Evolutionary conservation across 352 stramenopile species (phyloP), one percentile per base, ranked within the genome.

Genomic region (Elongisporangium prolatum): DNA sequence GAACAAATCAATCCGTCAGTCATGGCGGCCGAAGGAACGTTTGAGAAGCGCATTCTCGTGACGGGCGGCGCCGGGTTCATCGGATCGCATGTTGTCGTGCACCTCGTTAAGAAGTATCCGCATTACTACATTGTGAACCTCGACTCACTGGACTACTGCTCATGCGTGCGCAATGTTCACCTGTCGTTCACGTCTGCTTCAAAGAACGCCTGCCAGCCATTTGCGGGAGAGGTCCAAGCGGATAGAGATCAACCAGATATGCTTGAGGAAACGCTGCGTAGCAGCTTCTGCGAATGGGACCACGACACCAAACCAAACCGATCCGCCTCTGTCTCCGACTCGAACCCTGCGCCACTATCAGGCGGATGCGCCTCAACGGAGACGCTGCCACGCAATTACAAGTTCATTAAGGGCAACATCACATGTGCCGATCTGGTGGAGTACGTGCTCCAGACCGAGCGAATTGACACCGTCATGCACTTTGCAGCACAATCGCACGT

Each of bases 341-440:
- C 11, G 34, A 17, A 16, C 10, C n/a, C 38, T 50, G 22, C 17
- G 0, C 24, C 28, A 20, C 20, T 14, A 16, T 40, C n/a, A 7
- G 51, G 48, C 13, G 25, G 44, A 44, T 18, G 22, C 37, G 18
- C n/a, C 20, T 22, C 24, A 37, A 74, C 48, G 57, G 63, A 65
- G 7, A 67, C 56, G 8, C 60, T 89, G 24, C 79, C 79, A 0
- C 59, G 21, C 48, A 89, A 89, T 61, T 89, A 98, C 80, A 98
- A 98, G 74, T 99, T 99, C 69, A 96, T 99, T 54, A 97, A 99
- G 69, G 97, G 97, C 48, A 96, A 97, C 67, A 99, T 99, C 75
- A 86, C 72, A 52, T 90, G 83, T 22, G 80, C 91, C 7, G 94
- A 99, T 62, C 71, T 99, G 14, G 93, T 99, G 11, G 89, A 74